Conservation (phyloP, 352 stramenopile genomes). For the Phytophthora ohioensis region DNA sequence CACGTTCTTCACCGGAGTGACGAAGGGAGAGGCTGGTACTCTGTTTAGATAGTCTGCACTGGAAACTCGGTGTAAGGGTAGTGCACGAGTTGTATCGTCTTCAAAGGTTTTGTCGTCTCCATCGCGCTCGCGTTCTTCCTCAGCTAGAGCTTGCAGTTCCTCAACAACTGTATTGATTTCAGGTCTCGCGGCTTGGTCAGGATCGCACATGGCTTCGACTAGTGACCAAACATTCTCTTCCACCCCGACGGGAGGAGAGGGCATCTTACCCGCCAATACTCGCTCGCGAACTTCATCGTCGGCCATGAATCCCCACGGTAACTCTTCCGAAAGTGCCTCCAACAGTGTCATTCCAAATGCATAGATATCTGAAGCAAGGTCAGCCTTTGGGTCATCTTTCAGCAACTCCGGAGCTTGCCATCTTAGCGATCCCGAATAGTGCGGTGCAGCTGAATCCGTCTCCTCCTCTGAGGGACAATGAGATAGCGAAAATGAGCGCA, state of each 20-base stretch:
- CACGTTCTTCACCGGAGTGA: conserved; percentile 10
- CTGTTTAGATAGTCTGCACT: conserved; percentile 37
- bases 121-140: conserved; percentile 57
- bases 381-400: conserved; percentile 15
- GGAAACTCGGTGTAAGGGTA: conserved; percentile 40
- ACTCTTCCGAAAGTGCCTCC: conserved; percentile 63
- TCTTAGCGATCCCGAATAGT: conserved; percentile 42
- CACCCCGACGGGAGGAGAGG: conserved; percentile 42
- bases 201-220: conserved; percentile 64
- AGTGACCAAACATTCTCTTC: conserved; percentile 59
- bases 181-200: conserved; percentile 51
- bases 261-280: conserved; percentile 54
- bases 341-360: conserved; percentile 73
- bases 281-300: conserved; percentile 53
- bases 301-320: conserved; percentile 67
- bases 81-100: conserved; percentile 22
- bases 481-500: conserved; percentile 51
- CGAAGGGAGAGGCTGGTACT: conserved; percentile 25
- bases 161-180: conserved; percentile 58
- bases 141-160: conserved; percentile 52
- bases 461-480: conserved; percentile 13
- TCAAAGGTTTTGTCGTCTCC: conserved; percentile 35
- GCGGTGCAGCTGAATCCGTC: not conserved
- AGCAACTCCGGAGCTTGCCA: conserved; percentile 70
- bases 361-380: conserved; percentile 65